Conservation (phyloP, 1,284 basidiomycete genomes). For the Mrakiaceae sp. region DNA sequence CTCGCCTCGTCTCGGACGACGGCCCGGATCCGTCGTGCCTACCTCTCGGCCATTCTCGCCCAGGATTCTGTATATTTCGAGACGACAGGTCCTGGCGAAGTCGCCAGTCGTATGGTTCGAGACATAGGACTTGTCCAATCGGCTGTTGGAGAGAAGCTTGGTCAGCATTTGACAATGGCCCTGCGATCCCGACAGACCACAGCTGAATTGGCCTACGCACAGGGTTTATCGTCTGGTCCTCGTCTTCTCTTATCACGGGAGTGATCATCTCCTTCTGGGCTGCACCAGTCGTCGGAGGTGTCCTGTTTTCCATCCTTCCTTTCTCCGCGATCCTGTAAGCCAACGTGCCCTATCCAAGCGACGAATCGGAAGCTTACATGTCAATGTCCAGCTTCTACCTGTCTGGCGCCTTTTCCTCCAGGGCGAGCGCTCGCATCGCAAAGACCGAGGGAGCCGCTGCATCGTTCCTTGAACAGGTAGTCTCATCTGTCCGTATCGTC, state of each 20-base stretch:
- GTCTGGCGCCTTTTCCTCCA: constrained; percentile 28
- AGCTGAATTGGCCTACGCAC: too few species aligned
- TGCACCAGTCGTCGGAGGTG: constrained; percentile 33
- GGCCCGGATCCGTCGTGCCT: constrained; percentile 29
- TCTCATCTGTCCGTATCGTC: constrained; percentile 35
- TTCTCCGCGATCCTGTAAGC: constrained; percentile 25
- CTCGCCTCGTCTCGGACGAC: constrained; percentile 7
- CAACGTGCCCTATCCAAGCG: not conserved
- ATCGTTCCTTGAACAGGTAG: constrained; percentile 35
- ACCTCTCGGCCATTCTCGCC: constrained; percentile 33
- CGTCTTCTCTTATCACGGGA: not conserved
- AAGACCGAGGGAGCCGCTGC: constrained; percentile 33
- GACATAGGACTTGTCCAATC: constrained; percentile 34
- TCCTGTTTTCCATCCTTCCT: constrained; percentile 34
- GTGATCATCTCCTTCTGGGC: constrained; percentile 33
- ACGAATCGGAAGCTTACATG: too few species aligned
- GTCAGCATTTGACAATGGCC: constrained; percentile 17
- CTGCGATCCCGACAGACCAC: not conserved
- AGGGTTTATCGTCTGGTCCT: not conserved
- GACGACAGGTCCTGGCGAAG: constrained; percentile 36
- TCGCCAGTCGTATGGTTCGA: constrained; percentile 32
- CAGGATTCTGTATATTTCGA: constrained; percentile 38
- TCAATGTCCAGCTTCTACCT: constrained; percentile 23
- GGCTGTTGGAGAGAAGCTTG: constrained; percentile 36
- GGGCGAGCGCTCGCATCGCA: constrained; percentile 25